phyloP scores from a whole-genome alignment of 192 early-diverging fungal species.

The Tieghemiomyces parasiticus region DNA sequence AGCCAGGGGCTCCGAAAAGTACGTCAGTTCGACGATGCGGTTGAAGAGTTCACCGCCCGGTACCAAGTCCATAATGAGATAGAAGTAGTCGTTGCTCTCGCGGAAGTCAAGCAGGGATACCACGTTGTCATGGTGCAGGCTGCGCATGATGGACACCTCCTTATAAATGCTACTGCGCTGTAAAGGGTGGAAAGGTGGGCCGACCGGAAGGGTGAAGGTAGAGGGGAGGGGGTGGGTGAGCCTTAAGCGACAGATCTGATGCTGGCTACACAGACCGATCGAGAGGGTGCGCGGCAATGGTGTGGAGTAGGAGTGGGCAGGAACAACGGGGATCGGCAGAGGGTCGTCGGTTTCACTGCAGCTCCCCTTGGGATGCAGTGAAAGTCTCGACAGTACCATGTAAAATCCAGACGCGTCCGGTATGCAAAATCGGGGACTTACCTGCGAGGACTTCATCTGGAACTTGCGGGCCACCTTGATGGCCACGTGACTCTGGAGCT shows the following conservation, averaged over 20 bases:
- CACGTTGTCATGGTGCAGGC: constrained; percentile 60
- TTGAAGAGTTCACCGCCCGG: constrained; percentile 88
- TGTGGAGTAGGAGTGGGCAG: too few species aligned
- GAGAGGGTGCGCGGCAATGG: too few species aligned
- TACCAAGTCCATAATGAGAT: constrained; percentile 65
- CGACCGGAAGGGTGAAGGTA: too few species aligned
- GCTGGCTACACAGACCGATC: too few species aligned
- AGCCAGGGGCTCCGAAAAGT: constrained; percentile 59
- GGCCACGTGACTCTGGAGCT: constrained; percentile 44
- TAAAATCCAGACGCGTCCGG: too few species aligned
- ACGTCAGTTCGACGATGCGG: constrained; percentile 65
- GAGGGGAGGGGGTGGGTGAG: too few species aligned
- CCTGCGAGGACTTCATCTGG: constrained; percentile 55
- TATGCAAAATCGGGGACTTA: too few species aligned
- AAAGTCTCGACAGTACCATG: too few species aligned
- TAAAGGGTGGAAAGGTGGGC: not conserved
- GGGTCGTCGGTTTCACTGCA: too few species aligned
- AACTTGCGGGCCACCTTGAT: constrained; percentile 70
- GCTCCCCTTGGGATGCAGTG: too few species aligned
- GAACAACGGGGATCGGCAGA: too few species aligned
- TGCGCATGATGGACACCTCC: constrained; percentile 75
- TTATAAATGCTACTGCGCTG: constrained; percentile 70
- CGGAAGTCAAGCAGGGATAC: constrained; percentile 57
- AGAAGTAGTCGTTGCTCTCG: constrained; percentile 64
- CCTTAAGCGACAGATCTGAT: too few species aligned